Percentiles rank a stretch among this genome's conserved stretches.
phyloP scores from a whole-genome alignment of 208 protist species.

The Trypanosoma lewisi region DNA sequence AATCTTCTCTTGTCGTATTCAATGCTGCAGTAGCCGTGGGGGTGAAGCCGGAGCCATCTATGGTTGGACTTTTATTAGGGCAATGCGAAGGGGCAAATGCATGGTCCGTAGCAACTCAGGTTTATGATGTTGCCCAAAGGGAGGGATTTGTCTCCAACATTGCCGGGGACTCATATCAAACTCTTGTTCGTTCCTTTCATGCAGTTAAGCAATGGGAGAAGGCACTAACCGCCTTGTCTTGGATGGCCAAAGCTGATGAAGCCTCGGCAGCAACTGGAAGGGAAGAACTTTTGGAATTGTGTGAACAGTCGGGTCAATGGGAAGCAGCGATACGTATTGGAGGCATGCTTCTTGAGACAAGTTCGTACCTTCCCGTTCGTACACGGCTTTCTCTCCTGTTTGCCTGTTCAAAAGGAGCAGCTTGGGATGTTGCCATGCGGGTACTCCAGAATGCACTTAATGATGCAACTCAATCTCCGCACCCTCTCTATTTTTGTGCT shows the following conservation, averaged over 20 bases:
- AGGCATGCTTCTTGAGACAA: conserved; percentile 39
- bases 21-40: conserved; percentile 52
- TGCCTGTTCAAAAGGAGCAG: conserved; percentile 56
- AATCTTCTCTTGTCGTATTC: conserved; percentile 55
- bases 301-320: conserved; percentile 83
- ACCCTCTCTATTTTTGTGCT: conserved; percentile 73
- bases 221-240: conserved; percentile 78
- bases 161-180: conserved; percentile 62
- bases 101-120: conserved; percentile 62
- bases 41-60: conserved; percentile 58
- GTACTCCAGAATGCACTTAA: conserved; percentile 46
- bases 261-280: conserved; percentile 67
- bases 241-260: conserved; percentile 78
- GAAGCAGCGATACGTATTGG: conserved; percentile 66
- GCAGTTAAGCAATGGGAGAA: conserved; percentile 78
- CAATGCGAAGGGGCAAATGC: conserved; percentile 67
- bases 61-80: conserved; percentile 52
- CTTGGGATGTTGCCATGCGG: conserved; percentile 51
- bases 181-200: conserved; percentile 67
- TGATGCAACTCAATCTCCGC: conserved; percentile 51
- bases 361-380: conserved; percentile 39
- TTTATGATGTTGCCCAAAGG: conserved; percentile 70
- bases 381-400: conserved; percentile 65
- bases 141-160: conserved; percentile 70
- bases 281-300: conserved; percentile 73